Evolutionary conservation across 129 eudicot species (phyloP), one percentile per base, ranked within the genome.

Genomic region (Mikania micrantha): DNA sequence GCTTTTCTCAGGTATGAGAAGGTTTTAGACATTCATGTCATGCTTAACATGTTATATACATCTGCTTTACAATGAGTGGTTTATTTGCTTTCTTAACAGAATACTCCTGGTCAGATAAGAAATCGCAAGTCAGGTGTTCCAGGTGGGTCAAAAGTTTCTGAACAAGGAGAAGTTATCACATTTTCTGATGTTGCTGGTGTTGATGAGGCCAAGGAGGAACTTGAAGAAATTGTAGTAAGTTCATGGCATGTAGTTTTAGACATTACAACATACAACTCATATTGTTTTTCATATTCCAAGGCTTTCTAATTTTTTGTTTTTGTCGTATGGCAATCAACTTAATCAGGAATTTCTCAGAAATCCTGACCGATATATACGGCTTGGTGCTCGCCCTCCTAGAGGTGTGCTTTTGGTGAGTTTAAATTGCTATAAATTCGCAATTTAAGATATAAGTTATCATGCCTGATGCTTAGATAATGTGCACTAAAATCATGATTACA

Each of bases 141-240:
- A 17, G 81, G 91, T 36, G 90, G 95, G 22, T 58, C 96, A 19
- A 90, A 89, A 80, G 94, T 75, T 15, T 60, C 91, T 68, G 99
- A 94, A 76, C 87, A 77, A 68, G 99, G 99, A 63, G 94, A 94
- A 78, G 70, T 74, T 31, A 24, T 94, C 65, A 87, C 95, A 11
- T 94, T 94, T 94, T 84, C 97, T 62, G 99, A 94, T 81, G 97
- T 94, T 67, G 99, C 99, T 15, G 99, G 99, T 67, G 99, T 94
- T 83, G 97, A 94, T 74, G 99, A 94, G 79, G 99, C 99, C 17
- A 94, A 94, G 76, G 99, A 94, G 80, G 99, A 94, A 82, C 84
- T 94, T 16, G 99, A 94, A 79, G 99, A 94, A 75, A 94, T 94
- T 85, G 99, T 94, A 82, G 99, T 94, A 88, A 74, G 82, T 73